Base-by-base conservation (phyloP, 2,329 filamentous ascomycete species). In the Fusarium bactridioides region DNA sequence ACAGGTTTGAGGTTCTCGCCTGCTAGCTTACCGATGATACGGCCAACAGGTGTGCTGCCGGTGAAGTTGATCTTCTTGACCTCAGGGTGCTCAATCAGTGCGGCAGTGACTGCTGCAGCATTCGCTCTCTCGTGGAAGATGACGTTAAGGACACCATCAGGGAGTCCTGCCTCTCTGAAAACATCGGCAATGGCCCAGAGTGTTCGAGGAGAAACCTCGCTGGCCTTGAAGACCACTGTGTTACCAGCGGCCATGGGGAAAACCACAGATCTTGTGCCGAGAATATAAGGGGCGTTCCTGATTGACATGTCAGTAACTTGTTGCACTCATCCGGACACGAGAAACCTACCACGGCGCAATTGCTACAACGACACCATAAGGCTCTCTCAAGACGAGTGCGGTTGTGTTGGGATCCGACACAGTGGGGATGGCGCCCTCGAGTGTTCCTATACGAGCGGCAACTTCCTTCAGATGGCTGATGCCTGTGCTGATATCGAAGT, bases 41-140 rank as follows among this genome's bases (percentile, higher is more conserved):
- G 87, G 2, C 94, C 94, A 1, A 96, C 91, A 0, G 80, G 80
- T 0, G 93, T 94, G 76, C 89, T 92, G 38, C 94, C 94, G 0
- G 94, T 97, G 81, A 97, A 97, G 83, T 94, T 96, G 79, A 97
- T 86, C 83, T 97, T 97, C 79, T 90, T 92, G 63, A 97, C 83
- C 0, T 85, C 84, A 0, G 88, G 88, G 76, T 93, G 85, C 53
- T 89, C 87, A 72, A 97, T 93, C 35, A 96, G 80, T 3, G 89
- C 84, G 33, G 86, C 86, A 0, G 93, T 95, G 37, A 95, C 84
- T 18, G 86, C 84, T 0, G 91, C 86, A 0, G 93, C 94, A 73
- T 92, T 88, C 63, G 90, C 86, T 62, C 90, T 88, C 7, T 91
- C 88, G 38, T 86, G 83, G 27, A 91, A 92, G 40, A 97, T 83